These are phyloP conservation scores for Phytophthora pisi DNA, from an alignment of 352 stramenopile genomes.

Conservation along the genomic window DNA sequence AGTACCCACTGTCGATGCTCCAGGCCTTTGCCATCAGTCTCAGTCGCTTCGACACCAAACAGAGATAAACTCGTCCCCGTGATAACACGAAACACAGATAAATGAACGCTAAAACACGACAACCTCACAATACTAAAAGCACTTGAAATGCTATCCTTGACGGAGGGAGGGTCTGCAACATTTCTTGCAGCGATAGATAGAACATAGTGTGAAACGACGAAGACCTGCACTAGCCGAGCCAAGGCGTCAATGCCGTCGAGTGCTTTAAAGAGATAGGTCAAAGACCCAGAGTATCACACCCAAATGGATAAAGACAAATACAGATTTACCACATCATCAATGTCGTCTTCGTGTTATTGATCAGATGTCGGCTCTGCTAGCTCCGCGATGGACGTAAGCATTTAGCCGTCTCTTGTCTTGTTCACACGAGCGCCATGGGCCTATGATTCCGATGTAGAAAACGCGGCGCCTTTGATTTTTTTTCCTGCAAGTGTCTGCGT, in stretches of 20 bases:
- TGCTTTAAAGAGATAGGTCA: no score
- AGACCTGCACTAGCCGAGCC: no score
- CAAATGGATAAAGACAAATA: constrained; percentile 11
- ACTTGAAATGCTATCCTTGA: not conserved
- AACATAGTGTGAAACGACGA: no score
- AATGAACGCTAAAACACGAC: not conserved
- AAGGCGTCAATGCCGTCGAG: no score
- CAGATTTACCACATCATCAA: constrained; percentile 22
- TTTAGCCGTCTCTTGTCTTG: not conserved
- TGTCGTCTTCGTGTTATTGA: constrained; percentile 27
- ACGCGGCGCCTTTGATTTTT: constrained; percentile 3
- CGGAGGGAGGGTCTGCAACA: no score
- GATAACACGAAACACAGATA: not conserved
- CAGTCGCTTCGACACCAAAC: constrained; percentile 92
- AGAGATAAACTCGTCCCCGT: constrained; percentile 44
- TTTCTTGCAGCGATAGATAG: no score
- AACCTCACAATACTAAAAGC: not conserved
- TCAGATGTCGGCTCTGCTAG: constrained; percentile 2
- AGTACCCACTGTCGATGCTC: constrained; percentile 92
- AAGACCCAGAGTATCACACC: constrained; percentile 5
- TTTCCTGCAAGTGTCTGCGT: constrained; percentile 5
- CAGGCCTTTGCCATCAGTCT: constrained; percentile 94
- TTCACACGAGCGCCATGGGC: constrained; percentile 14
- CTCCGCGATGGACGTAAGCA: constrained; percentile 1
- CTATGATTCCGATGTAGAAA: not conserved